Evolutionary conservation across 106 monocot genomes (phyloP), one percentile per base, ranked within the genome.

Genomic region (Vanilla planifolia): DNA sequence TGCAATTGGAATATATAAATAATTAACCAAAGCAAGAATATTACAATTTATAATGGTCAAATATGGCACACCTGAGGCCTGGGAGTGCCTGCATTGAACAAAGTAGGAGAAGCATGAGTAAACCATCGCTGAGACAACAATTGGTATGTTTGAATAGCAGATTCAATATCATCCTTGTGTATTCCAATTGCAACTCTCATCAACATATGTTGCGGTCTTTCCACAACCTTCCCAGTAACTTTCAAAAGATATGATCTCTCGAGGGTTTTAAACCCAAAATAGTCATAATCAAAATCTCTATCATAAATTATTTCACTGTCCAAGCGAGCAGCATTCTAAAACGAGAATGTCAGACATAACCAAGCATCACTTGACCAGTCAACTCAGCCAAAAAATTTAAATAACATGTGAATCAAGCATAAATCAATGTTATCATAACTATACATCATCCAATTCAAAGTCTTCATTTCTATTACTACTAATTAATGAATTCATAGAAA

Each of bases 101-200:
- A 61, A 2, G 96, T 96, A 19, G 96, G 96, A 0, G 96, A 91
- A 33, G 96, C 96, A 79, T 96, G 96, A 30, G 91, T 91, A 44
- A 96, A 96, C 96, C 96, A 96, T 2, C 96, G 73, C 37, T 96
- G 96, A 24, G 96, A 96, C 96, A 96, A 91, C 71, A 96, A 21
- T 73, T 91, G 91, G 53, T 96, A 96, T 14, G 96, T 96, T 43
- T 35, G 76, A 26, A 96, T 69, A 29, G 40, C 91, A 67, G 96
- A 87, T 7, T 74, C 79, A 55, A 96, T 81, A 71, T 96, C 91
- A 53, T 85, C 74, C 60, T 87, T 96, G 73, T 96, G 96, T 44
- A 96, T 91, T 22, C 96, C 96, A 52, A 96, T 84, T 70, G 96
- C 50, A 62, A 96, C 96, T 56, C 96, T 78, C 96, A 96, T 96